Evolutionary conservation across 2,329 filamentous ascomycete species (phyloP).

Genomic region (Chaetomium sp.): DNA sequence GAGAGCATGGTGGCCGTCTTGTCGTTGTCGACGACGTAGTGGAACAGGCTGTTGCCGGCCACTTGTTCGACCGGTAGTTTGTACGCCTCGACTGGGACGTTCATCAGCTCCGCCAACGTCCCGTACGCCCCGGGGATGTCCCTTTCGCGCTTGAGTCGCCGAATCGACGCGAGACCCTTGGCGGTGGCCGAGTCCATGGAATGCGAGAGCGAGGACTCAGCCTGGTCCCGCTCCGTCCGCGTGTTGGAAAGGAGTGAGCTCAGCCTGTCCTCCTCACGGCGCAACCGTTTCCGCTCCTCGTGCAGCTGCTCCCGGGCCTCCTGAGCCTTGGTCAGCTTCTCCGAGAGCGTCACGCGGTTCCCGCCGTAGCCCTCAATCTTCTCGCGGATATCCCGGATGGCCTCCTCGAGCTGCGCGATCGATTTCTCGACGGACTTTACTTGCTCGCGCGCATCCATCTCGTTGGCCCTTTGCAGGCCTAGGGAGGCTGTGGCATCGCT

Average conservation of each 20-base stretch:
- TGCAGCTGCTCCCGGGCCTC: slow-evolving; percentile 71
- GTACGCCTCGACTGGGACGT: slow-evolving; percentile 70
- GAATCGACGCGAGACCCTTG: slow-evolving; percentile 78
- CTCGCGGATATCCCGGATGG: slow-evolving; percentile 63
- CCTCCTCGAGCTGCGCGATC: slow-evolving; percentile 65
- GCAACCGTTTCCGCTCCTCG: slow-evolving; percentile 81
- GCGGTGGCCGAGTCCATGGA: slow-evolving; percentile 88
- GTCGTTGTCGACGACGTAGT: slow-evolving; percentile 91
- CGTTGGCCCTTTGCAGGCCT: slow-evolving; percentile 74
- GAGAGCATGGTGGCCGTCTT: slow-evolving; percentile 78
- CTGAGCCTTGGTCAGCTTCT: slow-evolving; percentile 69
- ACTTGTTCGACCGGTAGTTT: slow-evolving; percentile 87
- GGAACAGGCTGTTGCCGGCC: slow-evolving; percentile 85
- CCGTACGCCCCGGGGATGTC: slow-evolving; percentile 85
- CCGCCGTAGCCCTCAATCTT: slow-evolving; percentile 74
- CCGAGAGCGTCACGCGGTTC: slow-evolving; percentile 63
- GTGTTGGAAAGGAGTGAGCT: slow-evolving; percentile 70
- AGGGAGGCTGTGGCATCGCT: slow-evolving; percentile 70
- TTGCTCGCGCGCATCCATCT: slow-evolving; percentile 78
- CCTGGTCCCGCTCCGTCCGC: slow-evolving; percentile 66
- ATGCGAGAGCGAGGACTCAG: slow-evolving; percentile 70
- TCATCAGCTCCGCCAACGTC: slow-evolving; percentile 85
- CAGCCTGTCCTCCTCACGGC: slow-evolving; percentile 83
- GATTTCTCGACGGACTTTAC: slow-evolving; percentile 63
- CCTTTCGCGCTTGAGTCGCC: slow-evolving; percentile 71